Evolutionary conservation across 1,284 basidiomycete genomes (phyloP), one percentile per base, ranked within the genome.

Genomic region (Microbotryum silenes-acaulis): DNA sequence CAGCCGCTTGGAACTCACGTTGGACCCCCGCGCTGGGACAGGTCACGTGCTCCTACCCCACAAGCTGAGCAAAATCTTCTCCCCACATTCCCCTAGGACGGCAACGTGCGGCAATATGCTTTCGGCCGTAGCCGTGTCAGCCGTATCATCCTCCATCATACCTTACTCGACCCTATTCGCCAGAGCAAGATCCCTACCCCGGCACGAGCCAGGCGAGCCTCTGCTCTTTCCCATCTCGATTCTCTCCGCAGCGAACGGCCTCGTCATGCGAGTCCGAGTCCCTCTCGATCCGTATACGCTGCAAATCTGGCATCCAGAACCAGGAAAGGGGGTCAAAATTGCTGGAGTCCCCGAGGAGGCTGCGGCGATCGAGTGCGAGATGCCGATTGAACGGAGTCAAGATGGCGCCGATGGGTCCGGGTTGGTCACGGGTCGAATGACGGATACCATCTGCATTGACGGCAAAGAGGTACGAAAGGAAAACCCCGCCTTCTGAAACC

Each of bases 31-130:
- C 29, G 47, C 45, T 54, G n/a, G 27, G 37, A 16, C 29, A 21
- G 29, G 29, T 21, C 21, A 27, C 21, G 21, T 21, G 21, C 52
- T 31, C 31, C 31, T 31, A 31, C 31, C 31, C 21, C 16, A 10
- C 46, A 6, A 31, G 12, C n/a, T 37, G 21, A 21, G 52, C 29
- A 23, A 14, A 31, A 45, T 56, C 54, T 47, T 47, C n/a, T 51
- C 37, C 37, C 16, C 37, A 12, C 37, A 16, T 6, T 47, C 53
- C 21, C 45, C 27, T 47, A 64, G 67, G 67, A 49, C 53, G 12
- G 65, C 65, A 1, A 54, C 51, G 2, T 68, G 68, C 54, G 68
- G 66, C 52, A 68, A 69, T 61, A 64, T 68, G 61, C 51, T 66
- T 8, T 25, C 63, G 2, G 68, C 68, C 3, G 68, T 55, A 6